Conservation (phyloP, 805 yeast species). For the Candida andamanensis region DNA sequence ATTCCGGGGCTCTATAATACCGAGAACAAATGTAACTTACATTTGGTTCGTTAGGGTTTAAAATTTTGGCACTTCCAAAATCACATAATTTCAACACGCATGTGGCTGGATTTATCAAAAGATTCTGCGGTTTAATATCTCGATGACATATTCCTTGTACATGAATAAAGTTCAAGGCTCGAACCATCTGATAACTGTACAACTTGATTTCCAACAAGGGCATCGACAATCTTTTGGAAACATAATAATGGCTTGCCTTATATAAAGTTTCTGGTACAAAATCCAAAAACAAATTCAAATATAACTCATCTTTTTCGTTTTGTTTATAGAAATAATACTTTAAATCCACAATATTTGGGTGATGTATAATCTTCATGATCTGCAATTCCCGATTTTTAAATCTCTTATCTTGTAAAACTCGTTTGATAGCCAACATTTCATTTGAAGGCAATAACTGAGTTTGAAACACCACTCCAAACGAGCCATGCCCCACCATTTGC, state of each 20-base stretch:
- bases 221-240: constrained; percentile 70
- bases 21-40: constrained; percentile 95
- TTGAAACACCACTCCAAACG: constrained; percentile 97
- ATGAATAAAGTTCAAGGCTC: constrained; percentile 79
- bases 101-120: constrained; percentile 77
- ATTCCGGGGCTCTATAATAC: constrained; percentile 95
- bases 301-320: constrained; percentile 70
- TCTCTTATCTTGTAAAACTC: constrained; percentile 93
- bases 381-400: constrained; percentile 93
- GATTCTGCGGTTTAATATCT: constrained; percentile 87
- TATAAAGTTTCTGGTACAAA: constrained; percentile 94
- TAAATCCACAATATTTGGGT: constrained; percentile 82
- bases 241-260: constrained; percentile 81
- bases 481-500: constrained; percentile 96
- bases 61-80: constrained; percentile 90
- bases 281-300: constrained; percentile 84
- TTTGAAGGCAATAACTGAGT: constrained; percentile 71
- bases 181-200: constrained; percentile 70
- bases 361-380: constrained; percentile 86
- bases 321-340: constrained; percentile 80
- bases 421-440: constrained; percentile 85
- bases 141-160: constrained; percentile 82
- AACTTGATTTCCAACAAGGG: constrained; percentile 85
- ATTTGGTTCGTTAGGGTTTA: constrained; percentile 87
- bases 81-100: constrained; percentile 91